A percentile compares a stretch with the other conserved stretches of the same genome.
Conservation (phyloP, 2,329 filamentous ascomycete species). For the Fusarium mangiferae region DNA sequence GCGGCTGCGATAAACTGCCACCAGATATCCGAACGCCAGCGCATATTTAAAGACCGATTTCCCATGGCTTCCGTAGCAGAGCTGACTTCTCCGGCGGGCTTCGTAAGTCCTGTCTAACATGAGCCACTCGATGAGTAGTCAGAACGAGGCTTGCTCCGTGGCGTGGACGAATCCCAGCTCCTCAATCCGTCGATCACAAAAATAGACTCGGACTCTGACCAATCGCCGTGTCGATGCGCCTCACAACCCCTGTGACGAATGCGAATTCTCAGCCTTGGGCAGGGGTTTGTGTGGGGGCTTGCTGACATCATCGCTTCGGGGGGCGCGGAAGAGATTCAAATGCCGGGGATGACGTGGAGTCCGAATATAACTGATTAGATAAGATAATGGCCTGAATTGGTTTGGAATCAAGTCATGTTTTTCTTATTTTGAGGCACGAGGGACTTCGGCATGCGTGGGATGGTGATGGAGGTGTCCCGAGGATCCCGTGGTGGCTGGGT, state of each 20-base stretch:
- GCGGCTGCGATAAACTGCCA: not conserved
- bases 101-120: not conserved
- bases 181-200: not conserved
- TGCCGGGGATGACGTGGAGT: not conserved
- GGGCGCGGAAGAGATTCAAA: not conserved
- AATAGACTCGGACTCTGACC: constrained; percentile 7
- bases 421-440: not conserved
- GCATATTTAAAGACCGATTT: not conserved
- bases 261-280: not conserved
- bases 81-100: not conserved
- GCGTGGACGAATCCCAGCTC: constrained; percentile 1
- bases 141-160: constrained; percentile 5
- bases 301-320: not conserved
- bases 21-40: not conserved
- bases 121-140: constrained; percentile 14
- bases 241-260: not conserved
- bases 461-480: not conserved
- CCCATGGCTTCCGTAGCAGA: not conserved
- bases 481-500: not conserved
- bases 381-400: not conserved
- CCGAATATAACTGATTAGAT: not conserved
- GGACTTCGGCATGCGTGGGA: not conserved
- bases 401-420: not conserved
- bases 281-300: constrained; percentile 10
- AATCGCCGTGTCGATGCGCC: not conserved